Evolutionary conservation across 441 rosid species (phyloP), one percentile per base, ranked within the genome.

Genomic region (Erysimum cheiri): DNA sequence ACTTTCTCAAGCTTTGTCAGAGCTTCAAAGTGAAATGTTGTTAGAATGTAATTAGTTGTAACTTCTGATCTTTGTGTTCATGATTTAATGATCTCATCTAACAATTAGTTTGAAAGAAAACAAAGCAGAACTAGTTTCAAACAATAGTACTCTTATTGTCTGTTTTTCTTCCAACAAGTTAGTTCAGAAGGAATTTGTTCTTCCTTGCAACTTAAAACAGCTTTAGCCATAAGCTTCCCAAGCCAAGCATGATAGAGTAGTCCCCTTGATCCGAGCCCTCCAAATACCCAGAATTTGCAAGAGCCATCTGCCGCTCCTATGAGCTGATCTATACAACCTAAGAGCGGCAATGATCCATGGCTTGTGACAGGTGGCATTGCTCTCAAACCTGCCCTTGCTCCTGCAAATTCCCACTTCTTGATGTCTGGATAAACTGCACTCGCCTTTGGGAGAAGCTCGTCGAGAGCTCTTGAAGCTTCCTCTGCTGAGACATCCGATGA

Each of bases 241-340:
- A 88, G 87, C 88, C 85, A 86, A 63, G 83, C 96, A 80, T 94
- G 96, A 79, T 85, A 90, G 67, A 94, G 75, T 69, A 91, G 77
- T 10, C 97, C 98, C 54, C 97, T 85, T 14, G 97, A 85, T 70
- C 98, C 97, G 15, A 94, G 92, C 73, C 98, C 98, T 50, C 88
- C 90, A 12, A 91, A 83, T 39, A 94, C 76, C 96, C 97, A 94
- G 62, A 72, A 94, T 43, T 80, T 86, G 74, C 84, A 80, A 37
- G 67, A 50, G n/a, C 26, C 64, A 73, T 37, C 68, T 47, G 77
- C 65, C 44, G 54, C 73, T 31, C 82, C 81, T 58, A 88, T 28
- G 36, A 87, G 72, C 80, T 84, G 76, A 72, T 87, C 64, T 10
- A 92, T 74, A 67, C 97, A 79, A 8, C 97, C 96, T 74, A 90